phyloP scores from a whole-genome alignment of 2,329 filamentous ascomycete species.

The Aschersonia sp. region DNA sequence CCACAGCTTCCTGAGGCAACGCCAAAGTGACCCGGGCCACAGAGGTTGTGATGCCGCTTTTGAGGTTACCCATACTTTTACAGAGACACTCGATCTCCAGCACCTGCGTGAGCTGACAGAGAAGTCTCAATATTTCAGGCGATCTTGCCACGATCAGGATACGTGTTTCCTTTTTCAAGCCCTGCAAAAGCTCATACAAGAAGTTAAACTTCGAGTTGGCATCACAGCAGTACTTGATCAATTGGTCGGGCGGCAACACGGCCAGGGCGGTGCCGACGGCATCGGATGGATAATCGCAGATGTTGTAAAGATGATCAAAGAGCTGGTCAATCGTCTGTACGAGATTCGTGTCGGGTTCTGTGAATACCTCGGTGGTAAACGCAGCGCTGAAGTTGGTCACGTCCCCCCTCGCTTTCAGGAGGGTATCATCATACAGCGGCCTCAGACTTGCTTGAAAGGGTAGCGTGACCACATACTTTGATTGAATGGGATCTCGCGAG shows the following conservation, averaged over 20 bases:
- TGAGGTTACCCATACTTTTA: conserved; percentile 13
- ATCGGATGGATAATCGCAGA: conserved; percentile 44
- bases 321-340: conserved; percentile 34
- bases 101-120: conserved; percentile 32
- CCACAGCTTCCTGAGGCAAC: conserved; percentile 21
- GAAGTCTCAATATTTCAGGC: conserved; percentile 32
- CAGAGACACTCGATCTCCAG: conserved; percentile 21
- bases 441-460: conserved; percentile 39
- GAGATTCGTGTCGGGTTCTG: conserved; percentile 22
- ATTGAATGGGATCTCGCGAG: conserved; percentile 2
- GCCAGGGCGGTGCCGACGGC: conserved; percentile 27
- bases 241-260: conserved; percentile 22
- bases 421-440: conserved; percentile 34
- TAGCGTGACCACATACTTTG: conserved; percentile 38
- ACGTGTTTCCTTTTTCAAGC: conserved; percentile 27
- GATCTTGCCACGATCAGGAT: conserved; percentile 40
- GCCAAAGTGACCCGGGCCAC: conserved; percentile 27
- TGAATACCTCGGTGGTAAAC: conserved; percentile 24
- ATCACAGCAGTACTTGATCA: conserved; percentile 37
- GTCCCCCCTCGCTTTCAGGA: conserved; percentile 26
- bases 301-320: conserved; percentile 33
- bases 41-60: conserved; percentile 15
- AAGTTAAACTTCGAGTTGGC: conserved; percentile 49
- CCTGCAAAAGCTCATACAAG: conserved; percentile 36
- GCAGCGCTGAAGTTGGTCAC: conserved; percentile 29